phyloP scores from a whole-genome alignment of 179 eudicot species.

The Carnegiea gigantea region DNA sequence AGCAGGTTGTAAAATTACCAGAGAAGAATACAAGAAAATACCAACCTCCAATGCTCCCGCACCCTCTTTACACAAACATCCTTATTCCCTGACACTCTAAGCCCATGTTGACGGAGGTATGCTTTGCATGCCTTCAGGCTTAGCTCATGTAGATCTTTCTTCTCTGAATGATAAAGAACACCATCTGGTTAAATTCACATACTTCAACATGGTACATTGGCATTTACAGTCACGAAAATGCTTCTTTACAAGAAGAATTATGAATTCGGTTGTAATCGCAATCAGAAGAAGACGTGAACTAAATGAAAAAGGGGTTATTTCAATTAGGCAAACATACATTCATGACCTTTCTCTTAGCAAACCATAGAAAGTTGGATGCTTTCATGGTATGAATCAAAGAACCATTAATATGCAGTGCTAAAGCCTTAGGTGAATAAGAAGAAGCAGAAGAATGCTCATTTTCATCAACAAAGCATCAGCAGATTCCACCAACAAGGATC shows the following conservation, averaged over 20 bases:
- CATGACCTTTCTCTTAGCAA: background rate
- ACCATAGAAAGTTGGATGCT: background rate
- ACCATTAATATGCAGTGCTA: too few species aligned
- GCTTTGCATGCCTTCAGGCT: slow-evolving; percentile 54
- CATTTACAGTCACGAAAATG: background rate
- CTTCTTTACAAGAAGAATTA: background rate
- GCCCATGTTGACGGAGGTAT: slow-evolving; percentile 56
- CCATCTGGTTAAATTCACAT: background rate
- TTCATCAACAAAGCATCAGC: too few species aligned
- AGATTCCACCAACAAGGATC: too few species aligned
- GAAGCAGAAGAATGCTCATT: too few species aligned
- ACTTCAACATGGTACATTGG: background rate
- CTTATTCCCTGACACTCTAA: slow-evolving; percentile 75
- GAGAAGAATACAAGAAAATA: slow-evolving; percentile 7
- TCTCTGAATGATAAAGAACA: slow-evolving; percentile 40
- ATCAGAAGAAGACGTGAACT: background rate
- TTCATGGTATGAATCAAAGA: background rate
- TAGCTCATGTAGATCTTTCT: slow-evolving; percentile 46
- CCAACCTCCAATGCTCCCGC: slow-evolving; percentile 73
- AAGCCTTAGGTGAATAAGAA: too few species aligned
- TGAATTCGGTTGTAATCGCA: background rate
- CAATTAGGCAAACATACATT: slow-evolving; percentile 4
- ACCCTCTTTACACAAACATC: slow-evolving; percentile 59
- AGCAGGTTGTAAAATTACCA: background rate
- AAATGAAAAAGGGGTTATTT: background rate